Conservation (phyloP, 2,329 filamentous ascomycete species). For the Decorospora gaudefroyi region DNA sequence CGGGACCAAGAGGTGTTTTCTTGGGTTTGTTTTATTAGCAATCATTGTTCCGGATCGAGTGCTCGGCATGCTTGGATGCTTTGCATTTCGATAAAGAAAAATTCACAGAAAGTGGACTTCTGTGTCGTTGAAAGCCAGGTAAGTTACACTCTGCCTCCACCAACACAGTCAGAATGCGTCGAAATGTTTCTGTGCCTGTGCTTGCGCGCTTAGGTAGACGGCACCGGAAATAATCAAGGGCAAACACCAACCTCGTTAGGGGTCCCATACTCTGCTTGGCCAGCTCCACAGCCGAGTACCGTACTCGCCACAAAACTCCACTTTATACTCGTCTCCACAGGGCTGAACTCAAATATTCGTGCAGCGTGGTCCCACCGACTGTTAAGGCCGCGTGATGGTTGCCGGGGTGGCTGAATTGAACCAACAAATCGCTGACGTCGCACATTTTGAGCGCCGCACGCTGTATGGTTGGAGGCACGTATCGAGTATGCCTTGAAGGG, state of each 20-base stretch:
- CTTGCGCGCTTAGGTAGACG: conserved; percentile 2
- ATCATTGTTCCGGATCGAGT: no score
- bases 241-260: conserved; percentile 11
- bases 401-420: conserved; percentile 10
- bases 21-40: no score
- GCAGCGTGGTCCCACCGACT: conserved; percentile 2
- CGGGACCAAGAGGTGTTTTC: not conserved
- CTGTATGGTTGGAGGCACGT: conserved; percentile 12
- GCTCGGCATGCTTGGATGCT: not conserved
- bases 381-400: conserved; percentile 16
- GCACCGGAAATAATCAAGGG: conserved; percentile 14
- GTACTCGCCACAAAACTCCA: conserved; percentile 12
- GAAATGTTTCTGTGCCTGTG: conserved; percentile 4
- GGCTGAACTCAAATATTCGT: conserved; percentile 8
- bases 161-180: conserved; percentile 2
- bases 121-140: not conserved
- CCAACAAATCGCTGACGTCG: conserved; percentile 22
- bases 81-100: not conserved
- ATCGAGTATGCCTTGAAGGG: conserved; percentile 24
- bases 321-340: conserved; percentile 2
- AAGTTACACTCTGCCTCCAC: conserved; percentile 17
- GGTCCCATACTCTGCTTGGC: conserved; percentile 1
- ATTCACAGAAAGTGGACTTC: not conserved
- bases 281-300: conserved; percentile 12
- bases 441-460: conserved; percentile 4